Evolutionary conservation across 2,329 filamentous ascomycete genomes (phyloP), one percentile per base, ranked within the genome.

Genomic region (Plectosphaerella cucumerina): DNA sequence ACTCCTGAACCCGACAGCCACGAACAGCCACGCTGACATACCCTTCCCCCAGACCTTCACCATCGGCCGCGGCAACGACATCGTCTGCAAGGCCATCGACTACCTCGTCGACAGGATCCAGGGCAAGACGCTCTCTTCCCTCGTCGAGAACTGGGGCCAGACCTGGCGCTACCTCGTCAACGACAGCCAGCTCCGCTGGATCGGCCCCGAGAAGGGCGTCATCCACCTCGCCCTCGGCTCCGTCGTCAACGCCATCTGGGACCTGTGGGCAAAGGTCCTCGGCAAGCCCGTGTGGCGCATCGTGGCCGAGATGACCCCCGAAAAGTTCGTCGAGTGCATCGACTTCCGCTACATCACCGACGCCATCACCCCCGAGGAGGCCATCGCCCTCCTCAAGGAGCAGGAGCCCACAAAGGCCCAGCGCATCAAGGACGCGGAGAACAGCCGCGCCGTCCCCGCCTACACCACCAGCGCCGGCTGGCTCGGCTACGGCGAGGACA

Each of bases 281-380:
- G 78, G 81, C 57, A 96, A 96, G 75, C 92, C 91, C 4, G 89
- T 96, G 14, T 96, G 91, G 92, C 81, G 85, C 53, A 86, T 97
- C 55, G 87, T 97, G 21, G 87, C 88, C 11, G 91, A 96, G 59
- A 95, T 96, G 89, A 86, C 80, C 4, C 90, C 91, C 1, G 87
- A 94, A 70, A 86, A 96, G 72, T 83, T 95, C 48, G 90, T 96
- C 48, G 72, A 78, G 53, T 93, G 91, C 72, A 92, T 97, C 65
- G 92, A 96, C 72, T 97, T 96, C 75, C 81, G 91, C 47, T 96
- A 97, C 72, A 95, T 96, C 68, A 94, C 89, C 21, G 91, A 96
- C 70, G 90, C 90, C n/a, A 77, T 96, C 58, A 96, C 90, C 0
- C 89, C 89, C 0, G 86, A 90, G 39, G 91, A 96, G 68, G 90